Evolutionary conservation across 805 yeast species (phyloP).

Genomic region (Cyberlindnera japonica): DNA sequence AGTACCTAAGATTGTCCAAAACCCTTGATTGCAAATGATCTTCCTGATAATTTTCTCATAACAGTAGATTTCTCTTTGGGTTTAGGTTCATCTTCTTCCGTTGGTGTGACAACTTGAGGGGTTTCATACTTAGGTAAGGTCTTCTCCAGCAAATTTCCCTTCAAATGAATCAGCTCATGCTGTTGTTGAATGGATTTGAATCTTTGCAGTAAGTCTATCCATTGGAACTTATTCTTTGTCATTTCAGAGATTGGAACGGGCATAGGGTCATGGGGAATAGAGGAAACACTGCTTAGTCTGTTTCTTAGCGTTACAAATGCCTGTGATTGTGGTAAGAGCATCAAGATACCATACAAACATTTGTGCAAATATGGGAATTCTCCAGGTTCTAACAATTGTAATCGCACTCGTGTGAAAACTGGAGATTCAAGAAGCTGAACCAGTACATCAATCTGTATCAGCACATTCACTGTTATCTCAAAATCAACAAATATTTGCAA

Average conservation of each 20-base stretch:
- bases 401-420: slow-evolving; percentile 78
- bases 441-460: slow-evolving; percentile 83
- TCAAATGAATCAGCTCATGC: slow-evolving; percentile 30
- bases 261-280: slow-evolving; percentile 24
- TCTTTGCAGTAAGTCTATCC: slow-evolving; percentile 43
- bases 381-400: slow-evolving; percentile 87
- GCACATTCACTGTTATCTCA: slow-evolving; percentile 73
- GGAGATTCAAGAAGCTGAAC: slow-evolving; percentile 93
- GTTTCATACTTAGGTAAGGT: slow-evolving; percentile 23
- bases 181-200: slow-evolving; percentile 47
- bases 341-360: slow-evolving; percentile 84
- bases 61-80: slow-evolving; percentile 22
- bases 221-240: slow-evolving; percentile 29
- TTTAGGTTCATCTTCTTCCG: too few relatives aligned
- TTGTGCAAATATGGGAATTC: slow-evolving; percentile 77
- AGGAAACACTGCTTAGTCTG: slow-evolving; percentile 52
- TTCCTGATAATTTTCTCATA: slow-evolving; percentile 30
- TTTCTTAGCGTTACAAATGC: slow-evolving; percentile 82
- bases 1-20: too few relatives aligned
- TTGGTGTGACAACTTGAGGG: too few relatives aligned
- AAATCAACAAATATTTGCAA: slow-evolving; percentile 75
- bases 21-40: slow-evolving; percentile 29
- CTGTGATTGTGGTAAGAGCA: slow-evolving; percentile 91
- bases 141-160: slow-evolving; percentile 16
- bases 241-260: slow-evolving; percentile 11